Evolutionary conservation across 345 rosid genomes (phyloP), one percentile per base, ranked within the genome.

Genomic region (Ricinus communis): DNA sequence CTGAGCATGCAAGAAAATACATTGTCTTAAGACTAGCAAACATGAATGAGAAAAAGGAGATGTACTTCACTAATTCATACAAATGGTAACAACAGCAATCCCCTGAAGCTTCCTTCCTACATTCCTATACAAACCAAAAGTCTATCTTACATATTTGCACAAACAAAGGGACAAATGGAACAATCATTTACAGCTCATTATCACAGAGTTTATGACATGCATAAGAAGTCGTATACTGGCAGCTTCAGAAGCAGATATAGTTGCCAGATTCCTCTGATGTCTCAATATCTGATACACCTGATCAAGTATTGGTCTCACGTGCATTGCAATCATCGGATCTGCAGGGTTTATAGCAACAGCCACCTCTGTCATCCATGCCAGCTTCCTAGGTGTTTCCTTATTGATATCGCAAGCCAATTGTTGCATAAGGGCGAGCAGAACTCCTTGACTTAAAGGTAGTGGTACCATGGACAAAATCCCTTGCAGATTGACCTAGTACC

Each of bases 61-160:
- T 22, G 63, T 24, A 21, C 18, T 65, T 8, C 52, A 77, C 77
- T 56, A 81, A 71, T 79, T 72, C 80, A 77, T 66, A 73, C 68
- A 62, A 72, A 62, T 60, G 22, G 14, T 43, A 71, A 56, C 22
- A 72, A 33, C 56, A 59, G 66, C 56, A 36, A 57, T 50, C 49
- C 71, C 46, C 47, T n/a, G 54, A 14, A 69, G 49, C 64, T 78
- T 62, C 71, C 64, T 78, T 62, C 71, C 84, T 59, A 71, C 27
- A 76, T 74, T 66, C 76, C 79, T 76, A 79, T 79, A 74, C 79
- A 81, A 47, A 61, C 57, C 51, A 74, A 76, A 69, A 36, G 62
- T 76, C 64, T 49, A 68, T 61, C 68, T 72, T 71, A 65, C 74
- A 80, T 76, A 68, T 57, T 71, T 77, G 79, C 76, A 82, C 80